Evolutionary conservation across 768 basidiomycete genomes (phyloP).

Genomic region (Pisolithus albus): DNA sequence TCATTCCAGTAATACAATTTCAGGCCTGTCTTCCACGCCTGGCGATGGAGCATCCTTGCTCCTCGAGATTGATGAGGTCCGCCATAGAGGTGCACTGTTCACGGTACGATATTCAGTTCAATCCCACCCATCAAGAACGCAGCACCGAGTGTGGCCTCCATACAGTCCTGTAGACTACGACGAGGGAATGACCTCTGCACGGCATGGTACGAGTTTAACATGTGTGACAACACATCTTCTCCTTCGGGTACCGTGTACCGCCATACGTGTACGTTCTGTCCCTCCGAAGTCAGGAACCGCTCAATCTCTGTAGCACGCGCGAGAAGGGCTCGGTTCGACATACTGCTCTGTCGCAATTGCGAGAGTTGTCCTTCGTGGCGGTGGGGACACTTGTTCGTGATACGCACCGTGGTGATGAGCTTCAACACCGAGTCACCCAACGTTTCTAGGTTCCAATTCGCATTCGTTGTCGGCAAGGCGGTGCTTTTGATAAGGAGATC

Average conservation of each 20-base stretch:
- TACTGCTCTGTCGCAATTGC: slow-evolving; percentile 50
- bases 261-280: slow-evolving; percentile 50
- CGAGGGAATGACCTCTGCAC: slow-evolving; percentile 51
- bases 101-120: too few species aligned
- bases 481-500: slow-evolving; percentile 65
- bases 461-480: slow-evolving; percentile 59
- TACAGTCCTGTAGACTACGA: slow-evolving; percentile 77
- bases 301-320: slow-evolving; percentile 62
- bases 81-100: too few species aligned
- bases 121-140: slow-evolving; percentile 70
- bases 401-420: slow-evolving; percentile 65
- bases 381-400: slow-evolving; percentile 69
- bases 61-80: too few species aligned
- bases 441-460: slow-evolving; percentile 73
- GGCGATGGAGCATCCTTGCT: too few species aligned
- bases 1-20: too few species aligned
- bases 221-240: slow-evolving; percentile 28
- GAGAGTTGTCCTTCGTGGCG: slow-evolving; percentile 82
- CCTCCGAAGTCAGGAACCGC: slow-evolving; percentile 56
- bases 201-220: slow-evolving; percentile 20
- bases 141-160: slow-evolving; percentile 81
- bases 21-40: too few species aligned
- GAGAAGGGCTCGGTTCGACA: slow-evolving; percentile 69
- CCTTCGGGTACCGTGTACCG: slow-evolving; percentile 38
- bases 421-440: slow-evolving; percentile 82